A percentile compares a stretch with the other conserved stretches of the same genome.
Conservation (phyloP, 2,329 filamentous ascomycete genomes). For the Coniochaeta sp. region DNA sequence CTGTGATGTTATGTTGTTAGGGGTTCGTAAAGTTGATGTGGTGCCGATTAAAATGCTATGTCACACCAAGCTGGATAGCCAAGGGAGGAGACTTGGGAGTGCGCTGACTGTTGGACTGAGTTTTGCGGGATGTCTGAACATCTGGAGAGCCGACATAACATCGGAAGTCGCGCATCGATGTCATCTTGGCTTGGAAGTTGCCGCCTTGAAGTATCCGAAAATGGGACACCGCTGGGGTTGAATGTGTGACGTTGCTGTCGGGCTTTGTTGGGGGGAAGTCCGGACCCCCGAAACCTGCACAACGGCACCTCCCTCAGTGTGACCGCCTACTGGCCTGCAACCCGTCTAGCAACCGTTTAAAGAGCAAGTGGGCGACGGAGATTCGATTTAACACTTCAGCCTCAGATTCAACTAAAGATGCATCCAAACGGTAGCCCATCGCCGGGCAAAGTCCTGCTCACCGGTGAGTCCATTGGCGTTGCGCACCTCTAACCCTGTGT, state of each 20-base stretch:
- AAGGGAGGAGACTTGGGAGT: too few relatives aligned
- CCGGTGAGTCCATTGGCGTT: constrained; percentile 10
- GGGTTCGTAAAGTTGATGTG: too few relatives aligned
- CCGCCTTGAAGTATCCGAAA: not conserved
- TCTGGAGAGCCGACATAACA: too few relatives aligned
- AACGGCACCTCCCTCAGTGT: too few relatives aligned
- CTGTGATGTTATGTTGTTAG: too few relatives aligned
- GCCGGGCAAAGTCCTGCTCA: constrained; percentile 16
- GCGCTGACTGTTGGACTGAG: too few relatives aligned
- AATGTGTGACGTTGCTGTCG: not conserved
- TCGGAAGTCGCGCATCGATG: not conserved
- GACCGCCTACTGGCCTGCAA: not conserved
- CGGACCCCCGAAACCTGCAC: not conserved
- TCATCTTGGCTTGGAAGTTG: not conserved
- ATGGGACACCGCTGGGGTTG: not conserved
- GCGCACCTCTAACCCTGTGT: too few relatives aligned
- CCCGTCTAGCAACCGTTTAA: not conserved
- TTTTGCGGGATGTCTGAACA: too few relatives aligned
- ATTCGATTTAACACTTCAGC: not conserved
- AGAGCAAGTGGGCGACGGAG: too few relatives aligned
- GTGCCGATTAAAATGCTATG: too few relatives aligned
- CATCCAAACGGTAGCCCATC: not conserved
- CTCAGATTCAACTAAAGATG: not conserved
- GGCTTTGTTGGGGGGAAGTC: not conserved
- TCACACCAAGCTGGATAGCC: too few relatives aligned